These are phyloP conservation scores for Trichoderma reesei DNA, from an alignment of 495 filamentous ascomycete species.

Conservation along the genomic window DNA sequence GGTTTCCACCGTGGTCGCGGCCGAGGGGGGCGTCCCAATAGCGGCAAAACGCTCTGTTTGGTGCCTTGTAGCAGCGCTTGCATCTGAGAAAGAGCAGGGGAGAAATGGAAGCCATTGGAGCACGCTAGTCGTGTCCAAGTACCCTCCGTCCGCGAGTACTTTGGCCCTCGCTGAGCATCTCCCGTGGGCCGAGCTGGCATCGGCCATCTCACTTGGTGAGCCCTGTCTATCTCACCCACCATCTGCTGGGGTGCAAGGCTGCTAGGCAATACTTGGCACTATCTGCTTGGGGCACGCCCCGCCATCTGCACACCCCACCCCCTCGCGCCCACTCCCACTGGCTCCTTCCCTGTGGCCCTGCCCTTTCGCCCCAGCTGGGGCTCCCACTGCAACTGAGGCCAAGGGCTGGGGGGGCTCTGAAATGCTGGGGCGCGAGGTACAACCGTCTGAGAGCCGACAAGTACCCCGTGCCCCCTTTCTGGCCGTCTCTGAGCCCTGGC, in stretches of 20 bases:
- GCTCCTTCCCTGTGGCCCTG: background rate
- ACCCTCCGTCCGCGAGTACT: background rate
- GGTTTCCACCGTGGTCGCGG: background rate
- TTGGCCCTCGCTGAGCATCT: background rate
- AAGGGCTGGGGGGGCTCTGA: conserved; percentile 3
- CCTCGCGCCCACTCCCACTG: background rate
- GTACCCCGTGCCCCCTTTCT: conserved; percentile 8
- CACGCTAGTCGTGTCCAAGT: background rate
- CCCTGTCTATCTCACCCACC: no score
- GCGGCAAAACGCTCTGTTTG: background rate
- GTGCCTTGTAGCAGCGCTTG: no score
- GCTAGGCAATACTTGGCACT: background rate
- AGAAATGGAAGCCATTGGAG: no score
- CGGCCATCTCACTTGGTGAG: background rate
- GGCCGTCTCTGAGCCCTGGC: background rate
- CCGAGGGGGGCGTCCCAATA: background rate
- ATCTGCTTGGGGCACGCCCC: background rate
- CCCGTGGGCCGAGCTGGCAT: background rate
- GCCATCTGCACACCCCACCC: background rate
- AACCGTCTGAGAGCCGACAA: conserved; percentile 1
- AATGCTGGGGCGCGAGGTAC: conserved; percentile 5
- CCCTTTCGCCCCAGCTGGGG: conserved; percentile 5
- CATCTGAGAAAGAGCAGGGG: background rate
- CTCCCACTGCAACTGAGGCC: conserved; percentile 4
- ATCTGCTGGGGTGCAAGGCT: no score